phyloP scores from a whole-genome alignment of 495 filamentous ascomycete genomes.

The Neurospora pannonica region DNA sequence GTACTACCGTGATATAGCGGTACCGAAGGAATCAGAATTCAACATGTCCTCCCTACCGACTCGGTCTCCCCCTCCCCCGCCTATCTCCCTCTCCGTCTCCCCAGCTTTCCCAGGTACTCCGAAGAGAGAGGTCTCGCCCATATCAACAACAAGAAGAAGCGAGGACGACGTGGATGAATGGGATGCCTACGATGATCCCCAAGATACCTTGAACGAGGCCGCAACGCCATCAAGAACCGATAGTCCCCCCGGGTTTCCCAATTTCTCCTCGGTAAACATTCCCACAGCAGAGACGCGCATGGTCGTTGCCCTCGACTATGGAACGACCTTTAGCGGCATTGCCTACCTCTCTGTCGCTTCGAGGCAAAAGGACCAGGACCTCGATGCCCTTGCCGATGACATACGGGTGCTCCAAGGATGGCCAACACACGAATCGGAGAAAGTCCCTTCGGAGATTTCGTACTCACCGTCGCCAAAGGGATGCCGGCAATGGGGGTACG shows the following conservation, averaged over 20 bases:
- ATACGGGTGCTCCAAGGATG: slow-evolving; percentile 17
- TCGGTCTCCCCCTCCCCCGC: background rate
- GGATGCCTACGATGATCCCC: background rate
- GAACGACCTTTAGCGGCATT: slow-evolving; percentile 26
- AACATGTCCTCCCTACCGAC: background rate
- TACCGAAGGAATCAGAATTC: background rate
- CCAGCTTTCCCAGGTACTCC: background rate
- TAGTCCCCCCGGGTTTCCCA: background rate
- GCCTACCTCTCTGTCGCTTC: slow-evolving; percentile 7
- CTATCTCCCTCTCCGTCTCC: background rate
- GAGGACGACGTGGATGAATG: background rate
- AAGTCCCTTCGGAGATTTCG: slow-evolving; percentile 23
- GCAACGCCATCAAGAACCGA: background rate
- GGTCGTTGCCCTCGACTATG: slow-evolving; percentile 27
- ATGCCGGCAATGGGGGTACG: slow-evolving; percentile 22
- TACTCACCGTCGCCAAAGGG: slow-evolving; percentile 18
- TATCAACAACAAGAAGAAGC: background rate
- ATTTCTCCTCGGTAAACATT: background rate
- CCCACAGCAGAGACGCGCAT: slow-evolving; percentile 11
- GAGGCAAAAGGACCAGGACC: slow-evolving; percentile 5
- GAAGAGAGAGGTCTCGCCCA: background rate
- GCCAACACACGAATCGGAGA: slow-evolving; percentile 11
- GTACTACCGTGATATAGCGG: background rate
- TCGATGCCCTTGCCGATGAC: slow-evolving; percentile 10
- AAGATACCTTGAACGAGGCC: background rate